Conservation (phyloP, 345 rosid species). For the Murraya paniculata region DNA sequence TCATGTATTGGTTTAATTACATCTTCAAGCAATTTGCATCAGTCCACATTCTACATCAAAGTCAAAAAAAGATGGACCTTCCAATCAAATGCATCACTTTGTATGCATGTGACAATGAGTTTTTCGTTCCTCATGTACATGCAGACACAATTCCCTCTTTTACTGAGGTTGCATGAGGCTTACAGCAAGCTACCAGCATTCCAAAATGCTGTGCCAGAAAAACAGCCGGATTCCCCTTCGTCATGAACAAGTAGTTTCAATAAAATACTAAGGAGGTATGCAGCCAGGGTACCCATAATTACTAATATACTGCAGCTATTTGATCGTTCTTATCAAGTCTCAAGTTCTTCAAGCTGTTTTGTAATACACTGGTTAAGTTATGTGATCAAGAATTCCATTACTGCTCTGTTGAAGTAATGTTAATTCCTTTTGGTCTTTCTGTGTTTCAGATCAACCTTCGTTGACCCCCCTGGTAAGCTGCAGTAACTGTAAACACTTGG, state of each 20-base stretch:
- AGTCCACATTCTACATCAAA: not conserved
- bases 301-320: not conserved
- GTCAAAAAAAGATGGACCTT: too few relatives aligned
- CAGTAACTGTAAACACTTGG: not conserved
- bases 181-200: conserved; percentile 49
- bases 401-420: not conserved
- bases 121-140: not conserved
- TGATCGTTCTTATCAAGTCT: too few relatives aligned
- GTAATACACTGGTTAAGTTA: not conserved
- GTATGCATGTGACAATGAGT: too few relatives aligned
- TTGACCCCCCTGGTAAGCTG: not conserved
- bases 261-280: not conserved
- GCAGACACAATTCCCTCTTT: conserved; percentile 59
- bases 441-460: conserved; percentile 2
- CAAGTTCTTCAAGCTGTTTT: not conserved
- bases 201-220: conserved; percentile 39
- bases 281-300: not conserved
- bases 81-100: too few relatives aligned
- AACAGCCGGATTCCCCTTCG: conserved; percentile 41
- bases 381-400: not conserved
- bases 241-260: not conserved
- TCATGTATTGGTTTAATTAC: not conserved
- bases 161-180: conserved; percentile 54
- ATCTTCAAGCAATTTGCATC: not conserved
- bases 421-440: not conserved